These are phyloP conservation scores for Sphagnum magellanicum DNA, from an alignment of 228 moss, liverwort and hornwort species.

Conservation along the genomic window DNA sequence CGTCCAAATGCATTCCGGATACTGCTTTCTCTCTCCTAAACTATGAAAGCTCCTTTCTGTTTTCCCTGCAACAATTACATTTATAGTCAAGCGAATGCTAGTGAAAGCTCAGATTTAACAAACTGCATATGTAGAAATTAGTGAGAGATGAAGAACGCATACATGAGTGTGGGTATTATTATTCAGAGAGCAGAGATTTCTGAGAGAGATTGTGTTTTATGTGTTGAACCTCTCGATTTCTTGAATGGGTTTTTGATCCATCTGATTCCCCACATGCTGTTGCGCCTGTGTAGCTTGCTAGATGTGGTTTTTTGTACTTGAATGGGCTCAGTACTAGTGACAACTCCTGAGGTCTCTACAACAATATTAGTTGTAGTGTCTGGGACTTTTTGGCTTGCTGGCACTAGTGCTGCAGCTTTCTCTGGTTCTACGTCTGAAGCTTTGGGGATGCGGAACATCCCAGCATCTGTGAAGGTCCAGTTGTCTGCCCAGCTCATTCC, in stretches of 20 bases:
- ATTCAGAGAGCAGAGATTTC: too few relatives aligned
- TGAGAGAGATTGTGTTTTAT: too few relatives aligned
- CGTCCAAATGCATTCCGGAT: too few relatives aligned
- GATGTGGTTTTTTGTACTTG: not conserved
- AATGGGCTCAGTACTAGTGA: not conserved
- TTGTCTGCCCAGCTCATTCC: constrained; percentile 58
- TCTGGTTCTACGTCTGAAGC: constrained; percentile 21
- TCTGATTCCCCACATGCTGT: not conserved
- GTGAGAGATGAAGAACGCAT: too few relatives aligned
- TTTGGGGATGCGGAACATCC: constrained; percentile 26
- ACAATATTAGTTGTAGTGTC: not conserved
- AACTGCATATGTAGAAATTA: too few relatives aligned
- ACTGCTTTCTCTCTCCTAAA: too few relatives aligned
- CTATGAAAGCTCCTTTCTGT: too few relatives aligned
- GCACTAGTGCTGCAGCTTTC: constrained; percentile 3
- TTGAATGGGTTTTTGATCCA: not conserved
- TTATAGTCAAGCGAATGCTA: too few relatives aligned
- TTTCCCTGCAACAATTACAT: too few relatives aligned
- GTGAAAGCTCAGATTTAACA: too few relatives aligned
- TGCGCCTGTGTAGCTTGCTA: not conserved
- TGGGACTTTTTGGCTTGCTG: not conserved
- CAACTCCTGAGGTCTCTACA: not conserved
- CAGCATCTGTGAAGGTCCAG: constrained; percentile 52
- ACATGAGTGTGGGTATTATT: too few relatives aligned
- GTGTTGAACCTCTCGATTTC: not conserved